These are phyloP conservation scores for Mucor lusitanicus DNA, from an alignment of 371 early-diverging fungal genomes.

Conservation along the genomic window DNA sequence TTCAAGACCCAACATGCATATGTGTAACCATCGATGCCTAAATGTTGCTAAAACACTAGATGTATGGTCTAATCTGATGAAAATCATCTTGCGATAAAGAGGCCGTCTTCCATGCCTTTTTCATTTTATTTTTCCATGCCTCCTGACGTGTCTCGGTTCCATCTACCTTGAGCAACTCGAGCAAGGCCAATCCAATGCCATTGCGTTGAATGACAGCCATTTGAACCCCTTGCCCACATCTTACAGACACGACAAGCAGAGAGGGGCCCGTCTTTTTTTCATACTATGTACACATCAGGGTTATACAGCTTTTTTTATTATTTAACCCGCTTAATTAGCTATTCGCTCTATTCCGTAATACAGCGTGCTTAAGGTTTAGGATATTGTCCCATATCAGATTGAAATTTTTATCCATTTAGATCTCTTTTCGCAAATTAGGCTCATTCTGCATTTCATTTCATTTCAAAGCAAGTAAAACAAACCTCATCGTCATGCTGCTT, in stretches of 20 bases:
- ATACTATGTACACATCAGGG: background rate
- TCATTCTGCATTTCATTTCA: slow-evolving; percentile 1
- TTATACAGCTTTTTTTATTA: background rate
- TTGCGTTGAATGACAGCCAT: background rate
- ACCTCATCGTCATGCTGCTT: background rate
- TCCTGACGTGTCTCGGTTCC: background rate
- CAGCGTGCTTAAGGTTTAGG: background rate
- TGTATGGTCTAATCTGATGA: background rate
- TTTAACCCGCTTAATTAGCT: background rate
- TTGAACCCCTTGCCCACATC: background rate
- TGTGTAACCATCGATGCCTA: background rate
- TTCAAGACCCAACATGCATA: background rate
- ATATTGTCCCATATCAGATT: background rate
- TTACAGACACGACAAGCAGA: background rate
- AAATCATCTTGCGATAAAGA: background rate
- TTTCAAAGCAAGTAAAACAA: background rate
- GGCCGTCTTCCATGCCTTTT: background rate
- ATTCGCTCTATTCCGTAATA: background rate
- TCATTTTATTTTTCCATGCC: background rate
- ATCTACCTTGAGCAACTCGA: background rate
- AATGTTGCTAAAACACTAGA: background rate
- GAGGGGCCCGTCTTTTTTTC: slow-evolving; percentile 1
- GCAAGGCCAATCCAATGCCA: background rate
- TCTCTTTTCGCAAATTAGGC: background rate
- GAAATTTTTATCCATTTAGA: background rate